Percentiles rank a stretch among this genome's conserved stretches.
Conservation (phyloP, 768 basidiomycete genomes). For the Trametopsis cervina region DNA sequence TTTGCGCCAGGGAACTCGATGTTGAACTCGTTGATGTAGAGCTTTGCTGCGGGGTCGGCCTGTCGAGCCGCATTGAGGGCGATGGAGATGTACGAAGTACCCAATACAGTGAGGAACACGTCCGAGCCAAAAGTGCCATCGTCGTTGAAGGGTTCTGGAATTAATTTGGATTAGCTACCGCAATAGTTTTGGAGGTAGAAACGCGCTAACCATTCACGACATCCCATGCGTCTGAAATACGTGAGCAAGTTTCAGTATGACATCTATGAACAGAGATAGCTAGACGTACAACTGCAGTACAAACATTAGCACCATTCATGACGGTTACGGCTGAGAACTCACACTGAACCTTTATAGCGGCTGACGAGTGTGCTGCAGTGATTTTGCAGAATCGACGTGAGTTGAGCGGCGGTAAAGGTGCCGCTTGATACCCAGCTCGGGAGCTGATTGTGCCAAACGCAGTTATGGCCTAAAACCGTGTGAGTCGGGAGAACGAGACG, state of each 20-base stretch:
- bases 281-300: not conserved
- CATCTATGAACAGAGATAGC: not conserved
- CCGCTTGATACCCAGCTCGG: slow-evolving; percentile 31
- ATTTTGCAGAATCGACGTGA: slow-evolving; percentile 27
- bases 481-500: not conserved
- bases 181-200: not conserved
- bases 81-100: slow-evolving; percentile 40
- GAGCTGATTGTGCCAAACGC: slow-evolving; percentile 39
- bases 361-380: slow-evolving; percentile 30
- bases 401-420: slow-evolving; percentile 22
- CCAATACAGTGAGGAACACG: slow-evolving; percentile 47
- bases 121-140: slow-evolving; percentile 47
- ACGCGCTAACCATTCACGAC: slow-evolving; percentile 37
- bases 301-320: not conserved
- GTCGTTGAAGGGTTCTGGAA: slow-evolving; percentile 46
- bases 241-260: slow-evolving; percentile 7
- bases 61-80: slow-evolving; percentile 45
- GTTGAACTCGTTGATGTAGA: slow-evolving; percentile 43
- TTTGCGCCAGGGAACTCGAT: slow-evolving; percentile 36
- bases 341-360: slow-evolving; percentile 33
- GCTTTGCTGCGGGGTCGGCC: slow-evolving; percentile 48
- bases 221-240: slow-evolving; percentile 37
- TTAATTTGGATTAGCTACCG: not conserved
- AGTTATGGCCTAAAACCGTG: slow-evolving; percentile 24
- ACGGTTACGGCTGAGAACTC: no score